phyloP scores from a whole-genome alignment of 225 moss, liverwort and hornwort genomes.

The Marchantia polymorpha region DNA sequence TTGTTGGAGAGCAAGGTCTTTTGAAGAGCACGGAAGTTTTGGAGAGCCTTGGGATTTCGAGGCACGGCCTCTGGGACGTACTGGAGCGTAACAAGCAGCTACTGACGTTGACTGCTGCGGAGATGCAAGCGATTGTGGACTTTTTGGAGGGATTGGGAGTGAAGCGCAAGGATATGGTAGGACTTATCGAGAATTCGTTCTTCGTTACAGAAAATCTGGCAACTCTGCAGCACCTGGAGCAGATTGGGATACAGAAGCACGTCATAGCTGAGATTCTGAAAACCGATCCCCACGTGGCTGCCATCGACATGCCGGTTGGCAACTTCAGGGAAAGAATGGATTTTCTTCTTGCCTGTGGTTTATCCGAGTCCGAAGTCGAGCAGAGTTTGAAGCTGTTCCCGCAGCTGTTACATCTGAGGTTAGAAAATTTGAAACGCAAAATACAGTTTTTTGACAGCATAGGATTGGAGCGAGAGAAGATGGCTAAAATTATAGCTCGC shows the following conservation, averaged over 20 bases:
- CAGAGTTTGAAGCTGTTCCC: conserved; percentile 42
- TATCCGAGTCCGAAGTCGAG: conserved; percentile 40
- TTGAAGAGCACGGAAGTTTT: conserved; percentile 34
- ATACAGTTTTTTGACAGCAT: conserved; percentile 51
- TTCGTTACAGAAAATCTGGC: conserved; percentile 31
- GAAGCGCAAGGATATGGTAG: conserved; percentile 36
- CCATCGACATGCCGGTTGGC: conserved; percentile 34
- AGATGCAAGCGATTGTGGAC: conserved; percentile 30
- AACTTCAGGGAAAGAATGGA: conserved; percentile 38
- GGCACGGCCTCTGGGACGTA: conserved; percentile 30
- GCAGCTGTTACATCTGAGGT: conserved; percentile 41
- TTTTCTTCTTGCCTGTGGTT: conserved; percentile 38
- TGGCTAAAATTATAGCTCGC: conserved; percentile 43
- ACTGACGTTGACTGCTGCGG: conserved; percentile 30
- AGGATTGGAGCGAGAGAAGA: conserved; percentile 45
- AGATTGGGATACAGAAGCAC: conserved; percentile 35
- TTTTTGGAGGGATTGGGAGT: conserved; percentile 39
- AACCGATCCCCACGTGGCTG: conserved; percentile 15
- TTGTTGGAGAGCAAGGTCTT: conserved; percentile 36
- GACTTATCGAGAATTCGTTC: conserved; percentile 35
- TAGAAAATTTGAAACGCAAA: conserved; percentile 47
- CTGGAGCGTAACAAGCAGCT: conserved; percentile 39
- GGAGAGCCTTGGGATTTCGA: conserved; percentile 34
- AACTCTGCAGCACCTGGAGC: conserved; percentile 34
- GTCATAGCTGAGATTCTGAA: conserved; percentile 32